These are phyloP conservation scores for Plectosphaerella sp. DNA, from an alignment of 2,329 filamentous ascomycete species.

Conservation along the genomic window DNA sequence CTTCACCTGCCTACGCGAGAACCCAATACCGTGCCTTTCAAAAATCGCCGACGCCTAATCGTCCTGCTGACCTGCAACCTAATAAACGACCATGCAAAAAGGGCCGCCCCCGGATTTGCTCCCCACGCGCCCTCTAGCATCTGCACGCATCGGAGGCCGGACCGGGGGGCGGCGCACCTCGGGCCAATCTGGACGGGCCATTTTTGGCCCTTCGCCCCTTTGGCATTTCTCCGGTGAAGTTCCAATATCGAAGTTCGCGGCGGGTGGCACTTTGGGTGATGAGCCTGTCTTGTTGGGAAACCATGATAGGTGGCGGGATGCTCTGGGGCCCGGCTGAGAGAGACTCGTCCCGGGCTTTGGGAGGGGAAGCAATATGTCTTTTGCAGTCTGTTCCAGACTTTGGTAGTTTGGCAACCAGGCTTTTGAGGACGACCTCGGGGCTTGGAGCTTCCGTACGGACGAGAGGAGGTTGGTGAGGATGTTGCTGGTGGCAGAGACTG, in stretches of 20 bases:
- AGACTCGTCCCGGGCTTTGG: neutral
- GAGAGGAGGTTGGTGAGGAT: neutral
- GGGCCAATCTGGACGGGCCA: neutral
- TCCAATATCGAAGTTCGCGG: too few relatives aligned
- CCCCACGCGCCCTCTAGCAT: neutral
- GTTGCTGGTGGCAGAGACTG: neutral
- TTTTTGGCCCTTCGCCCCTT: too few relatives aligned
- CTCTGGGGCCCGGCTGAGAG: neutral
- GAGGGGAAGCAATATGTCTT: neutral
- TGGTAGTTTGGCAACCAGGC: neutral
- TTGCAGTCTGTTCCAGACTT: neutral
- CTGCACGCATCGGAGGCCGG: neutral
- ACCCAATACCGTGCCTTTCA: neutral
- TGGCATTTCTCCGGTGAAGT: too few relatives aligned
- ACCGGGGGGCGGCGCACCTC: neutral
- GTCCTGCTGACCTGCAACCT: neutral
- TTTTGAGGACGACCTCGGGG: neutral
- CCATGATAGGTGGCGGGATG: too few relatives aligned
- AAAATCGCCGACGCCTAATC: neutral
- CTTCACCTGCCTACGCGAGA: neutral
- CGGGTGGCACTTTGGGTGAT: too few relatives aligned
- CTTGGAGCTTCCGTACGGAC: neutral
- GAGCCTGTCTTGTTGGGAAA: too few relatives aligned
- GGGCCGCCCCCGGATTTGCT: neutral
- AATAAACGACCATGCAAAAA: neutral